Evolutionary conservation across 768 basidiomycete species (phyloP).

Genomic region (Amanita molliuscula): DNA sequence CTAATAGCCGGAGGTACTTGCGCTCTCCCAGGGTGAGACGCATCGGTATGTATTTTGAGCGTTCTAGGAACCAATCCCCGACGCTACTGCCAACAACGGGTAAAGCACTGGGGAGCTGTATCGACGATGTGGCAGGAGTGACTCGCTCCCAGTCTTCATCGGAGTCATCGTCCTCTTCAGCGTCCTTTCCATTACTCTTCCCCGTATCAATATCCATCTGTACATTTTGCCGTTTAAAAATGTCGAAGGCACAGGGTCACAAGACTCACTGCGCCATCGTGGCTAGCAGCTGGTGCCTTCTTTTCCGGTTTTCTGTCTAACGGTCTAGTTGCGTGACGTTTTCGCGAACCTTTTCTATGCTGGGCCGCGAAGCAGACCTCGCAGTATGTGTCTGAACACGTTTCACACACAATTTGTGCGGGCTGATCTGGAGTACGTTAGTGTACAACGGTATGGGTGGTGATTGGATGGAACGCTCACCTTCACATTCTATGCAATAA

Average conservation of each 20-base stretch:
- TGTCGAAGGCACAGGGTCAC: not conserved
- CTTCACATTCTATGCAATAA: conserved; percentile 81
- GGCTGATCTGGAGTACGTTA: conserved; percentile 56
- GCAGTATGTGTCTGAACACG: conserved; percentile 66
- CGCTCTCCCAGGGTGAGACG: conserved; percentile 68
- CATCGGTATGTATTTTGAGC: conserved; percentile 72
- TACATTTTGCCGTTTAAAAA: not conserved
- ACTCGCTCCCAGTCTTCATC: conserved; percentile 36
- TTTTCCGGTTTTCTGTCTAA: conserved; percentile 21
- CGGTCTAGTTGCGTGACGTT: conserved; percentile 45
- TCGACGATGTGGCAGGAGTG: conserved; percentile 14
- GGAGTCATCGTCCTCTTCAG: conserved; percentile 18
- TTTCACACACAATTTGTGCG: conserved; percentile 62
- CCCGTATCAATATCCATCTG: conserved; percentile 43
- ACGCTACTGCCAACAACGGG: conserved; percentile 51
- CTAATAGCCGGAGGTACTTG: conserved; percentile 76
- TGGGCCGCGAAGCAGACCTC: conserved; percentile 82
- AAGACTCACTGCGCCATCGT: conserved; percentile 22
- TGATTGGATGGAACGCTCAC: conserved; percentile 24
- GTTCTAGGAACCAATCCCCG: conserved; percentile 81
- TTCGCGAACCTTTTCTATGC: conserved; percentile 75
- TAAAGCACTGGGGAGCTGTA: conserved; percentile 39
- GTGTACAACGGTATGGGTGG: conserved; percentile 6
- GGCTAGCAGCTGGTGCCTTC: conserved; percentile 15
- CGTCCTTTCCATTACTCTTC: conserved; percentile 15